A percentile compares a stretch with the other conserved stretches of the same genome.
Evolutionary conservation across 352 stramenopile genomes (phyloP).

Genomic region (Blastocystis sp.): DNA sequence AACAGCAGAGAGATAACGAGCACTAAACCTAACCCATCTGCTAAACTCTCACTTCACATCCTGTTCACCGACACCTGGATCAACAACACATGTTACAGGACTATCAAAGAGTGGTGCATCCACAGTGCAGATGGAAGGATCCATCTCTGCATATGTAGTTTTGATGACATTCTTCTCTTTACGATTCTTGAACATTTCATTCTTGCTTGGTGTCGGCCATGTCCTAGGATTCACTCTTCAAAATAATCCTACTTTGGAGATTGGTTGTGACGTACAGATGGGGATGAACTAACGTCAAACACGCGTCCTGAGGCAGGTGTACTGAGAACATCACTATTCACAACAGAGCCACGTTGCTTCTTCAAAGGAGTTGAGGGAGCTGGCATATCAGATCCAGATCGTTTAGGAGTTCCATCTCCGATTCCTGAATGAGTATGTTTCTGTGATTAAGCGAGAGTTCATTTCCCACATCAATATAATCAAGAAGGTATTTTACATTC

Average conservation of each 20-base stretch:
- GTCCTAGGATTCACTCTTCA: background rate
- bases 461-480: background rate
- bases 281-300: background rate
- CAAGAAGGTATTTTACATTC: background rate
- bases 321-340: background rate
- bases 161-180: conserved; percentile 18
- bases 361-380: conserved; percentile 8
- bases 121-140: background rate
- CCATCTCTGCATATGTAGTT: background rate
- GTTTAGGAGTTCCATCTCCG: background rate
- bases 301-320: background rate
- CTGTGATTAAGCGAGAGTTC: background rate
- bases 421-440: background rate
- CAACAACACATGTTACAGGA: background rate
- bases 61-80: conserved; percentile 32
- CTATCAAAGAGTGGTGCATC: background rate
- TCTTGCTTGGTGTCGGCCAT: conserved; percentile 40
- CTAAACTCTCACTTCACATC: background rate
- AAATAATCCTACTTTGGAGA: background rate
- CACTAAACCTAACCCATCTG: background rate
- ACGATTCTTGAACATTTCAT: background rate
- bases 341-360: background rate
- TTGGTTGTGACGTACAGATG: conserved; percentile 17
- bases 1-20: background rate
- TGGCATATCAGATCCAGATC: background rate